A percentile compares a stretch with the other conserved stretches of the same genome.
Evolutionary conservation across 495 filamentous ascomycete genomes (phyloP).

Genomic region (Xylaria grammica): DNA sequence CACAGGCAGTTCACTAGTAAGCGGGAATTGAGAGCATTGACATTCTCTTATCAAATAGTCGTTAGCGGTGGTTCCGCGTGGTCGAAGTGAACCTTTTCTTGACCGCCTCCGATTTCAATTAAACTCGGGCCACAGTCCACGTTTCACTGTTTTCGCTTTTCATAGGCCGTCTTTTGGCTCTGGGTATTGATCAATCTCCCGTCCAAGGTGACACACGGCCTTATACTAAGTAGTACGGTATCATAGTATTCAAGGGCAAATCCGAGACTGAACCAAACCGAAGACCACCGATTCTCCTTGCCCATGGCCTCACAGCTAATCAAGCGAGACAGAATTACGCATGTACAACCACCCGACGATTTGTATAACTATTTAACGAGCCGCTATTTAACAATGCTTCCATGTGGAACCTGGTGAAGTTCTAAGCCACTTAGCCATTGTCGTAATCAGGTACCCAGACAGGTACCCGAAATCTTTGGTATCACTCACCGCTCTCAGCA

Average conservation of each 20-base stretch:
- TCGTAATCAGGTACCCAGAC: conserved; percentile 8
- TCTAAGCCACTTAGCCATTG: background rate
- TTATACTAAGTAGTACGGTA: background rate
- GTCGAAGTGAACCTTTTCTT: background rate
- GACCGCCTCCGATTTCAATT: conserved; percentile 10
- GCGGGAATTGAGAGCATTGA: background rate
- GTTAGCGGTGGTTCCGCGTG: background rate
- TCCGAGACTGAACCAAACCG: background rate
- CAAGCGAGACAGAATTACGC: conserved; percentile 1
- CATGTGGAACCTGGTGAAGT: background rate
- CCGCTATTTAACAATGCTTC: background rate
- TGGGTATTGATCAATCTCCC: background rate
- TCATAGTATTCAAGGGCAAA: background rate
- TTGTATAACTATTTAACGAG: background rate
- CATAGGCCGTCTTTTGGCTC: background rate
- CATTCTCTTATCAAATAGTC: background rate
- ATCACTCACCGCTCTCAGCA: conserved; percentile 18
- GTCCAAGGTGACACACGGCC: background rate
- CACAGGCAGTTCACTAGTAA: background rate
- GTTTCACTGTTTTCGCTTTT: conserved; percentile 10
- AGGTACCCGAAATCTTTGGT: conserved; percentile 9
- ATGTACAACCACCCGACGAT: background rate
- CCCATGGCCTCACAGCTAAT: conserved; percentile 4
- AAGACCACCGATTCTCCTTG: background rate
- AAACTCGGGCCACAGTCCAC: background rate